Base-by-base conservation (phyloP, 148 eudicot genomes). In the Suaeda aralocaspica region DNA sequence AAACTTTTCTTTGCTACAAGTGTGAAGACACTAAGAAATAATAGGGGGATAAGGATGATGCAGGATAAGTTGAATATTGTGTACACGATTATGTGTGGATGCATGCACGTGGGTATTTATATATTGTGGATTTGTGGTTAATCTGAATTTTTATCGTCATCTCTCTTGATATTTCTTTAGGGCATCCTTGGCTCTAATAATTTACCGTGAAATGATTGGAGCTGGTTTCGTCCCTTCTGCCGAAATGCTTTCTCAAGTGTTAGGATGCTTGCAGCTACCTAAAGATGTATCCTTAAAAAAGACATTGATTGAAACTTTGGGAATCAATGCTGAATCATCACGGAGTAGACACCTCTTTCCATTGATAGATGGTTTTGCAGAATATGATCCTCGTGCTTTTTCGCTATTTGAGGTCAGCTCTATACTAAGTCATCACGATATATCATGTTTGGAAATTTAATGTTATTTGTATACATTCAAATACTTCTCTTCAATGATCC, bases 301-400 rank as follows among this genome's bases (percentile, higher is more conserved):
- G 55, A 94, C 86, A 53, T 80, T 94, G 57, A 78, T 75, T 73
- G 98, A 94, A 78, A 84, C 80, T 79, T 81, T 91, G 64, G 88
- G 79, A 76, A 78, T 85, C 57, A 75, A 74, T 74, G 62, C 73
- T 49, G 84, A 75, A 72, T 59, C 80, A 75, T 84, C 87, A 75
- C 82, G 80, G 78, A 74, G 74, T 39, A 75, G 88, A 75, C 91
- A 81, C 71, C 83, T 89, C 42, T 83, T 73, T 41, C 76, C 98
- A 25, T 66, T 91, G 79, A 71, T 94, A 70, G 88, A 89, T 80
- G 97, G 98, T 67, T 94, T 94, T 84, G 98, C 92, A 59, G 97
- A 91, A 80, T 94, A 94, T 73, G 98, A 94, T 72, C 85, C 92
- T 18, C 97, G 96, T 67, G 92, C 97, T 74, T 84, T 91, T 76